phyloP scores from a whole-genome alignment of 257 asterid genomes.

The Salvia miltiorrhiza region DNA sequence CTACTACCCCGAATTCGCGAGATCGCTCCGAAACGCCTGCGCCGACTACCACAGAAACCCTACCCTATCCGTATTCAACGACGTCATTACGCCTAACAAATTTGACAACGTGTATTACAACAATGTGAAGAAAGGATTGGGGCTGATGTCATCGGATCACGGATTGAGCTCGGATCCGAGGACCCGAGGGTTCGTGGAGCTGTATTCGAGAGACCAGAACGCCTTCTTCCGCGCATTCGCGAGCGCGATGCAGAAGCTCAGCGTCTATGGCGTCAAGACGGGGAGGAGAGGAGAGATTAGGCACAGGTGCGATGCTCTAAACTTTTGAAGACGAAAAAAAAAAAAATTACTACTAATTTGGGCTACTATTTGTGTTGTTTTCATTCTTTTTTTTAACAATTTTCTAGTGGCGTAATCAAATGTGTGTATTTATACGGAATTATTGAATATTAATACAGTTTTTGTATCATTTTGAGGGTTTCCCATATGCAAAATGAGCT shows the following conservation, averaged over 20 bases:
- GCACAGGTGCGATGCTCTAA: conserved; percentile 84
- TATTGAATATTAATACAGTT: conserved; percentile 11
- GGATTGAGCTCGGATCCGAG: conserved; percentile 53
- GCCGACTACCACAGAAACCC: conserved; percentile 52
- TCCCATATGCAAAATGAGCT: neutral
- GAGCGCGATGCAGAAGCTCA: conserved; percentile 78
- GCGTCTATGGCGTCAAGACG: conserved; percentile 56
- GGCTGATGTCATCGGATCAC: conserved; percentile 68
- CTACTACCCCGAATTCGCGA: conserved; percentile 65
- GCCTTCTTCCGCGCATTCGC: conserved; percentile 73
- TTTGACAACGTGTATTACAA: conserved; percentile 71
- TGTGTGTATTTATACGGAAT: conserved; percentile 27
- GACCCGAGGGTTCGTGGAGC: conserved; percentile 47
- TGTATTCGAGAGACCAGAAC: conserved; percentile 52
- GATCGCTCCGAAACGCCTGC: conserved; percentile 57
- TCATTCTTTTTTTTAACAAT: neutral
- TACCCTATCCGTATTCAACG: conserved; percentile 76
- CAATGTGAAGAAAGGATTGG: conserved; percentile 65
- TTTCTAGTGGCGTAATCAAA: neutral
- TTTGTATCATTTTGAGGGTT: neutral
- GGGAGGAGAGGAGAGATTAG: conserved; percentile 81
- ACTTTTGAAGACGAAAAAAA: conserved; percentile 30
- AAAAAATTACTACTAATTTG: neutral
- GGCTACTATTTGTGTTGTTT: conserved; percentile 3
- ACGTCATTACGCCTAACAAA: conserved; percentile 61